A percentile compares a stretch with the other conserved stretches of the same genome.
These are phyloP conservation scores for Spizellomyces sp. DNA, from an alignment of 192 early-diverging fungal genomes.

Conservation along the genomic window DNA sequence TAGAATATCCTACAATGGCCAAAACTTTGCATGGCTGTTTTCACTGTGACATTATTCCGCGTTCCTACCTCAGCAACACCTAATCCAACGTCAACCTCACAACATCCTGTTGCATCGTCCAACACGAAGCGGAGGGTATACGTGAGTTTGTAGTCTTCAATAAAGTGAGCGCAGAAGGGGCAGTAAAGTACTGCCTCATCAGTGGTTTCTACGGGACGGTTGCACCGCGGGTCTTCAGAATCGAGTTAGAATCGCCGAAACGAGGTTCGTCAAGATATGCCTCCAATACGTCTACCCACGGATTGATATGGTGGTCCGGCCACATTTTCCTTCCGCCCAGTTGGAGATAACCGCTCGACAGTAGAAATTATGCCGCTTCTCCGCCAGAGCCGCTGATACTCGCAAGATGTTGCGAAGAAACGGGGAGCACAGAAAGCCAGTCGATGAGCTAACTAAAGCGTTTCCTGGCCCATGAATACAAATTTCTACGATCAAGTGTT, in stretches of 20 bases:
- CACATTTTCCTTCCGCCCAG: not conserved
- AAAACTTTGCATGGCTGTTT: not conserved
- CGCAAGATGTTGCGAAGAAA: not conserved
- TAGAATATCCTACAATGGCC: conserved; percentile 6
- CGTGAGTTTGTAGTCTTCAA: not conserved
- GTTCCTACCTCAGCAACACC: not conserved
- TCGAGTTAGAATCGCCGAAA: not conserved
- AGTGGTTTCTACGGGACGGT: not conserved
- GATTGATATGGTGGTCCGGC: not conserved
- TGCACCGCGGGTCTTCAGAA: conserved; percentile 1
- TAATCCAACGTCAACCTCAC: not conserved
- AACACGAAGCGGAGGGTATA: not conserved
- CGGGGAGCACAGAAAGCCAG: conserved; percentile 2
- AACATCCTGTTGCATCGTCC: conserved; percentile 6
- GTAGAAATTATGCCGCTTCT: not conserved
- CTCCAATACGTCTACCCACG: not conserved
- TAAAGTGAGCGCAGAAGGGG: not conserved
- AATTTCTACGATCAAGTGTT: not conserved
- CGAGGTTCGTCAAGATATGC: not conserved
- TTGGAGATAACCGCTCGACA: not conserved
- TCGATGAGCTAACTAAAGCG: not conserved
- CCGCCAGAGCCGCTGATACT: not conserved
- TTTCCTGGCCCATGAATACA: not conserved
- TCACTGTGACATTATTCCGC: too few species aligned
- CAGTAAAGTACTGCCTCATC: not conserved